Evolutionary conservation across 495 filamentous ascomycete genomes (phyloP).

Genomic region (Podospora pseudocomata): DNA sequence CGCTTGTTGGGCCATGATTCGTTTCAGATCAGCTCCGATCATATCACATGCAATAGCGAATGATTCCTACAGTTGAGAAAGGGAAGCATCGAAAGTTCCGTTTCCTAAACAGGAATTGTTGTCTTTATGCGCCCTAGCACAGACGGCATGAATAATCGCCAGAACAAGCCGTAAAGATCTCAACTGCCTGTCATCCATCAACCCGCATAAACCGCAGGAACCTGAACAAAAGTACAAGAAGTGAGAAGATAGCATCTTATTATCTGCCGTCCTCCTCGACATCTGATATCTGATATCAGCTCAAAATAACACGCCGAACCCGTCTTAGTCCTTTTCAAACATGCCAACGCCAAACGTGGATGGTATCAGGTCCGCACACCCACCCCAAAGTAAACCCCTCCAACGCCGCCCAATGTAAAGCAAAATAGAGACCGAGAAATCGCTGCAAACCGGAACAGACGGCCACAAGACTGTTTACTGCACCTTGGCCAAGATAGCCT

Average conservation of each 20-base stretch:
- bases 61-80: not conserved
- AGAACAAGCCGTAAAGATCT: not conserved
- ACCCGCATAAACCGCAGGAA: not conserved
- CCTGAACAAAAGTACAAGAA: not conserved
- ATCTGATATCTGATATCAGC: not conserved
- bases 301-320: not conserved
- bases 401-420: constrained; percentile 31
- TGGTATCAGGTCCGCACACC: constrained; percentile 26
- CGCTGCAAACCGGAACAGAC: not conserved
- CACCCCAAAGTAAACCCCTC: not conserved
- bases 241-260: not conserved
- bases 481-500: constrained; percentile 79
- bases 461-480: constrained; percentile 45
- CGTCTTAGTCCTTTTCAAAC: not conserved
- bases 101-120: not conserved
- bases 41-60: not conserved
- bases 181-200: not conserved
- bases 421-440: constrained; percentile 3
- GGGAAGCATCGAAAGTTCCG: not conserved
- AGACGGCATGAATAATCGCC: not conserved
- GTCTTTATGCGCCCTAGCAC: not conserved
- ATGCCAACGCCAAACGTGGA: constrained; percentile 22
- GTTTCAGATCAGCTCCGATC: not conserved
- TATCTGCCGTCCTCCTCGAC: not conserved
- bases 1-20: not conserved